Base-by-base conservation (phyloP, 2,329 filamentous ascomycete species). In the Fusarium praegraminearum region DNA sequence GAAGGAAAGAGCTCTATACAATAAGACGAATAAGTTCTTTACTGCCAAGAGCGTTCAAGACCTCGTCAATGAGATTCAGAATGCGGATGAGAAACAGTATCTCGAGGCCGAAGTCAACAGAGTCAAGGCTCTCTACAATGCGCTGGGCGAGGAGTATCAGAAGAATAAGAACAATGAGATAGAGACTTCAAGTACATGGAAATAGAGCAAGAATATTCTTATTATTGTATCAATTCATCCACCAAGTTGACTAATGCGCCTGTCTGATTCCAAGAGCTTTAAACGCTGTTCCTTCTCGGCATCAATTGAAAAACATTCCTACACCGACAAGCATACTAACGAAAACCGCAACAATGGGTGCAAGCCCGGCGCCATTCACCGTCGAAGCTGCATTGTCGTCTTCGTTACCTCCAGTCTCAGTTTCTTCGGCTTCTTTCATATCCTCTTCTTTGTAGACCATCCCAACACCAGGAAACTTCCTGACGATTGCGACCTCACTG, bases 1-100 rank as follows among this genome's bases (percentile, higher is more conserved):
- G 18, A 73, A 72, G 2, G 62, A 51, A 2, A 77, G 84, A 13
- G 78, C 81, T 20, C 76, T 89, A 50, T 89, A 88, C 61, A 89
- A 88, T 60, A 79, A 81, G n/a, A 76, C 65, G 5, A 89, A 89
- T 71, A 85, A 84, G 76, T 88, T 88, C 76, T 89, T 88, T 61
- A 76, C 71, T 12, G 81, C 82, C 0, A 78, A 75, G 46, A 83
- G 83, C 57, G 70, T 86, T 3, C 73, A 71, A 10, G 82, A 84
- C 9, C 55, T 86, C 36, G 75, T 83, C 0, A 74, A 58, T 0
- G 77, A 79, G 22, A 67, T 86, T 6, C 67, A 76, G 2, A 80
- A 81, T 32, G 72, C 70, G 1, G 73, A 45, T 3, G 81, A 82
- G 52, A 75, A 69, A 59, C 57, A 65, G 22, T 73, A 69, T 26